Evolutionary conservation across 108 stramenopile genomes (phyloP).

Genomic region (Conticribra weissflogii): DNA sequence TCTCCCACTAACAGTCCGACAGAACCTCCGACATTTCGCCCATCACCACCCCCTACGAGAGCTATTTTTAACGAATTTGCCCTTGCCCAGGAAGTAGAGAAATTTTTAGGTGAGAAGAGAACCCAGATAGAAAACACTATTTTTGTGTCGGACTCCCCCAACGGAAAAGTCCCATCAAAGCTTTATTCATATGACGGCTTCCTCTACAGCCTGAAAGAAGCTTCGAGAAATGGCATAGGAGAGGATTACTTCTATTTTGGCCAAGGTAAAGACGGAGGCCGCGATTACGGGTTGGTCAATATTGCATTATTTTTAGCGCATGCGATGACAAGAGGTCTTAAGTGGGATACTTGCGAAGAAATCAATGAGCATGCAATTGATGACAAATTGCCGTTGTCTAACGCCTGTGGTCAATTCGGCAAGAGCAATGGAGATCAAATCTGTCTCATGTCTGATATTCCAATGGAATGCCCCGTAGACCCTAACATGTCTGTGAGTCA

Average conservation of each 20-base stretch:
- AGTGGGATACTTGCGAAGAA: constrained; percentile 21
- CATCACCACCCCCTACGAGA: constrained; percentile 13
- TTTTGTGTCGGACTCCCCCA: too few species aligned
- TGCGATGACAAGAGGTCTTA: constrained; percentile 18
- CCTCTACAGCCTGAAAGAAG: constrained; percentile 25
- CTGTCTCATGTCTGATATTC: constrained; percentile 9
- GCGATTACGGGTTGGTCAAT: constrained; percentile 23
- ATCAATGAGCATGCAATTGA: constrained; percentile 3
- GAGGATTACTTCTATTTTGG: constrained; percentile 24
- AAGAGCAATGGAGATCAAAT: constrained; percentile 1
- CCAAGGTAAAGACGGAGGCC: constrained; percentile 11
- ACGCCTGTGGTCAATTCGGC: constrained; percentile 10
- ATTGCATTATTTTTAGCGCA: constrained; percentile 32
- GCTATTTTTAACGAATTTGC: not conserved
- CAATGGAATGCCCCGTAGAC: constrained; percentile 23
- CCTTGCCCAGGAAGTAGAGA: constrained; percentile 13
- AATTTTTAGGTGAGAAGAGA: constrained; percentile 10
- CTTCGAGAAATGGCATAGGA: constrained; percentile 19
- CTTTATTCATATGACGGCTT: constrained; percentile 45
- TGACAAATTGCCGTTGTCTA: constrained; percentile 2
- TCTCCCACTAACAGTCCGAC: constrained; percentile 21
- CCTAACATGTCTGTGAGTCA: not conserved
- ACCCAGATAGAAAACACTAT: not conserved
- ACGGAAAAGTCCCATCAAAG: constrained; percentile 12
- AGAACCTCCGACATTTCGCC: constrained; percentile 12